These are phyloP conservation scores for Talaromyces albobiverticillius DNA, from an alignment of 2,329 filamentous ascomycete genomes.

Conservation along the genomic window DNA sequence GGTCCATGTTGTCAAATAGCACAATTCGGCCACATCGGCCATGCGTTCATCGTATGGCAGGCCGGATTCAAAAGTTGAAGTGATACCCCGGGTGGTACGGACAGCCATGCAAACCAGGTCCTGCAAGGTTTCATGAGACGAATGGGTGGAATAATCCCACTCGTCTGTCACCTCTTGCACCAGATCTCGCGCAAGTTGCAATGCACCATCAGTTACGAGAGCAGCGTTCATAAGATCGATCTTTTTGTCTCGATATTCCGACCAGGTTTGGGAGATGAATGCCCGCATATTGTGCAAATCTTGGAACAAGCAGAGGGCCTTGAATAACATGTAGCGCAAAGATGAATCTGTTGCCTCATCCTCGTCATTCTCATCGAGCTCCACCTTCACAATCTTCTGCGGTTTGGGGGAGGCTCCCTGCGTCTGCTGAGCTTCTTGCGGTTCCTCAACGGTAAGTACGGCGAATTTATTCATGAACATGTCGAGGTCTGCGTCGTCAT, in stretches of 20 bases:
- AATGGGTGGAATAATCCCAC: slow-evolving; percentile 17
- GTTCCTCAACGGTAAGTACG: slow-evolving; percentile 26
- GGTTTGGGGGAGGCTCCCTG: slow-evolving; percentile 9
- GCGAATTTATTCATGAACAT: slow-evolving; percentile 26
- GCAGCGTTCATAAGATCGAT: slow-evolving; percentile 32
- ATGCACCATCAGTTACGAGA: slow-evolving; percentile 29
- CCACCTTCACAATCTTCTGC: slow-evolving; percentile 22
- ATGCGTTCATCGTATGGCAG: slow-evolving; percentile 26
- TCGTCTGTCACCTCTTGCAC: slow-evolving; percentile 19
- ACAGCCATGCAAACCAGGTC: not conserved
- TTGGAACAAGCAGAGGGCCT: slow-evolving; percentile 27
- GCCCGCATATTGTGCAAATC: slow-evolving; percentile 27
- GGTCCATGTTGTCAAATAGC: slow-evolving; percentile 20
- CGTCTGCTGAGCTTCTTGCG: slow-evolving; percentile 14
- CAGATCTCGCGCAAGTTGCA: slow-evolving; percentile 24
- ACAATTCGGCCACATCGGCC: slow-evolving; percentile 26
- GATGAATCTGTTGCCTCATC: slow-evolving; percentile 16
- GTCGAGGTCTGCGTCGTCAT: slow-evolving; percentile 15
- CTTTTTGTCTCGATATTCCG: slow-evolving; percentile 25
- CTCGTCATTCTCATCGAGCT: slow-evolving; percentile 18
- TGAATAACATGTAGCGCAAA: slow-evolving; percentile 22
- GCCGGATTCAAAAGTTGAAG: slow-evolving; percentile 19
- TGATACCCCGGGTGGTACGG: slow-evolving; percentile 13
- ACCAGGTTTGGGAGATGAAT: slow-evolving; percentile 30
- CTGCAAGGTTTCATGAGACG: not conserved